These are phyloP conservation scores for Combretum micranthum DNA, from an alignment of 345 rosid species.

Conservation along the genomic window DNA sequence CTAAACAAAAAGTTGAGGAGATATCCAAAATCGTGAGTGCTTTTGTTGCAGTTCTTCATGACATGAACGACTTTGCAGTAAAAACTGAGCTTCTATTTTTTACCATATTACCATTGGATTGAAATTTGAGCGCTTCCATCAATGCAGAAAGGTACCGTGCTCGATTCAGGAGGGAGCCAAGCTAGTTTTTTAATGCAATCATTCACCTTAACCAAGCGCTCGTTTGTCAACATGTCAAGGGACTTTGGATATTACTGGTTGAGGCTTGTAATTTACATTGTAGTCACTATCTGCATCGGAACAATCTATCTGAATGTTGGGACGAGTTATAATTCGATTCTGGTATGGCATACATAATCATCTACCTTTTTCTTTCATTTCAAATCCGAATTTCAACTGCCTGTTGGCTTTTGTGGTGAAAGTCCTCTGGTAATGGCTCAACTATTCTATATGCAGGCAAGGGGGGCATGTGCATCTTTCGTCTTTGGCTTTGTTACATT, in stretches of 20 bases:
- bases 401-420: neutral
- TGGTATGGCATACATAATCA: slow-evolving; percentile 35
- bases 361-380: no score
- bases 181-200: slow-evolving; percentile 92
- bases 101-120: neutral
- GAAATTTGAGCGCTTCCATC: neutral
- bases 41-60: no score
- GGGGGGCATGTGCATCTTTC: slow-evolving; percentile 89
- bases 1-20: slow-evolving; percentile 67
- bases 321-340: slow-evolving; percentile 70
- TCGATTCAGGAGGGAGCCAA: slow-evolving; percentile 89
- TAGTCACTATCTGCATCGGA: slow-evolving; percentile 85
- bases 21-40: slow-evolving; percentile 80
- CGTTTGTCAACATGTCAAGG: slow-evolving; percentile 88
- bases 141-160: slow-evolving; percentile 82
- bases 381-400: neutral
- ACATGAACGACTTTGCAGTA: no score
- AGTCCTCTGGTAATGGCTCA: neutral
- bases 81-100: no score
- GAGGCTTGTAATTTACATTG: slow-evolving; percentile 69
- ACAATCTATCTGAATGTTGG: slow-evolving; percentile 85
- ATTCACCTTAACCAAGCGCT: slow-evolving; percentile 72
- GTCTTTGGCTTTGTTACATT: slow-evolving; percentile 93
- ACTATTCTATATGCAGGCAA: slow-evolving; percentile 45
- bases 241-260: slow-evolving; percentile 99